Conservation (phyloP, 2,329 filamentous ascomycete species). For the Amylocarpus encephaloides region DNA sequence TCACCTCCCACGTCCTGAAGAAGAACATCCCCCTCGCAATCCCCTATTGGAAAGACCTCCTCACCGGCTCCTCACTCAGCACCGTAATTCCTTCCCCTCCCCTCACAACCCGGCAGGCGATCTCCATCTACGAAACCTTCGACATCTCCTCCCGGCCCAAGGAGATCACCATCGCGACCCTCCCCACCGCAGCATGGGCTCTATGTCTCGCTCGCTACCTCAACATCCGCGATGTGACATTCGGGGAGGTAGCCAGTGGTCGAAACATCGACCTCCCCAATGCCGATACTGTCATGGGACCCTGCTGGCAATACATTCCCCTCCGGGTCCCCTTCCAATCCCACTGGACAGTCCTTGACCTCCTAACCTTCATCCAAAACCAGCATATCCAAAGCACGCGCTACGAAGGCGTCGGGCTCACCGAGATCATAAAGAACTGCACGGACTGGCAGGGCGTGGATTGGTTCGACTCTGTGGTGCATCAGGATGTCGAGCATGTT, state of each 20-base stretch:
- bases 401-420: slow-evolving; percentile 34
- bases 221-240: slow-evolving; percentile 33
- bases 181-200: slow-evolving; percentile 40
- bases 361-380: slow-evolving; percentile 31
- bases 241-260: slow-evolving; percentile 38
- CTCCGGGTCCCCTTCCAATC: slow-evolving; percentile 36
- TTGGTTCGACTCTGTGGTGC: slow-evolving; percentile 33
- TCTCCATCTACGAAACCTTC: slow-evolving; percentile 30
- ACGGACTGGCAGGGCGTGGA: slow-evolving; percentile 30
- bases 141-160: slow-evolving; percentile 27
- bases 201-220: slow-evolving; percentile 35
- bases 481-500: slow-evolving; percentile 37
- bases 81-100: slow-evolving; percentile 10
- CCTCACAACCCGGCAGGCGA: slow-evolving; percentile 22
- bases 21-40: slow-evolving; percentile 29
- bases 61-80: slow-evolving; percentile 29
- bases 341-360: slow-evolving; percentile 30
- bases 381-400: slow-evolving; percentile 30
- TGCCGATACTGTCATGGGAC: slow-evolving; percentile 37
- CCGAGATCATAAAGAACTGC: slow-evolving; percentile 31
- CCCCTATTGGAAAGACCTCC: slow-evolving; percentile 40
- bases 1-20: slow-evolving; percentile 24
- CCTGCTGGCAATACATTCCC: slow-evolving; percentile 41
- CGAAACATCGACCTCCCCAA: slow-evolving; percentile 35
- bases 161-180: slow-evolving; percentile 37